phyloP scores from a whole-genome alignment of 345 rosid species.

The Xanthoceras sorbifolium region DNA sequence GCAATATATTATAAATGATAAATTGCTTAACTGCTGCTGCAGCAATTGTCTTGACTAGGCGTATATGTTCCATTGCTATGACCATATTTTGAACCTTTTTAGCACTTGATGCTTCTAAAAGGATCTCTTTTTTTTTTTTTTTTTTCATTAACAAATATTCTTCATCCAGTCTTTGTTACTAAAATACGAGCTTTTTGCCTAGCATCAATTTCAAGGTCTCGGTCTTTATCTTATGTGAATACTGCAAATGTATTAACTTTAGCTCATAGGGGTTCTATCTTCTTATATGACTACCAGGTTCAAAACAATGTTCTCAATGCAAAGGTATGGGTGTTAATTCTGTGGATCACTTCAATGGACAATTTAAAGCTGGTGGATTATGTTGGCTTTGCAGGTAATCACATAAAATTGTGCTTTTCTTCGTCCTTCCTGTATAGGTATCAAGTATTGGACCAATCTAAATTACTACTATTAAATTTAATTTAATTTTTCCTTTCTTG shows the following conservation, averaged over 20 bases:
- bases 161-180: neutral
- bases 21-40: neutral
- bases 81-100: neutral
- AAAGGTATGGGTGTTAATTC: conserved; percentile 84
- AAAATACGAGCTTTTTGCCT: neutral
- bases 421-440: neutral
- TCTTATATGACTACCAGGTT: conserved; percentile 45
- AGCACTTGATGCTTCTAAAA: neutral
- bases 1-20: neutral
- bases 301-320: conserved; percentile 65
- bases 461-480: neutral
- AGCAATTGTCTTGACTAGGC: neutral
- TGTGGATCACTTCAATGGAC: conserved; percentile 91
- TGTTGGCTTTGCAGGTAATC: conserved; percentile 96
- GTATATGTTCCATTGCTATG: neutral
- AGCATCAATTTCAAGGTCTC: neutral
- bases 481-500: neutral
- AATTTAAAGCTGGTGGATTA: conserved; percentile 83
- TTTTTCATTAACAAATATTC: neutral
- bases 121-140: neutral
- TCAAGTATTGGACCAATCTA: conserved; percentile 1
- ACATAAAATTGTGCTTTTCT: neutral
- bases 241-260: neutral
- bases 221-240: neutral
- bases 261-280: conserved; percentile 14